Conservation (phyloP, 257 asterid species). For the Cordia subcordata region DNA sequence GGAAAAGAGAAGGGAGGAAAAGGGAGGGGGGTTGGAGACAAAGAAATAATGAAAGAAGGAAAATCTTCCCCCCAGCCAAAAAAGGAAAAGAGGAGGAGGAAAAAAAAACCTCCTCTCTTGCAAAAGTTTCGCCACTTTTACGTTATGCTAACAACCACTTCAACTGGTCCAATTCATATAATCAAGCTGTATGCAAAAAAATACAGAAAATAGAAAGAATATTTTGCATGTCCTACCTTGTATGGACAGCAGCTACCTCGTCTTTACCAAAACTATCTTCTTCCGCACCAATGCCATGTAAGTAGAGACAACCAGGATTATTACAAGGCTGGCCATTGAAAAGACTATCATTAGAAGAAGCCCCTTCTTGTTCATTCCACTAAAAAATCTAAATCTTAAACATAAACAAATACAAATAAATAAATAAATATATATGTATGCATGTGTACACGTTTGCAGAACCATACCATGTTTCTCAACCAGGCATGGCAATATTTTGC, state of each 20-base stretch:
- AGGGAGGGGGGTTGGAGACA: too few species aligned
- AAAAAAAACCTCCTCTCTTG: too few species aligned
- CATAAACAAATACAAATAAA: neutral
- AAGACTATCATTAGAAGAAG: conserved; percentile 14
- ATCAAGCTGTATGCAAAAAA: neutral
- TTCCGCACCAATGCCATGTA: conserved; percentile 84
- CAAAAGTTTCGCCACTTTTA: too few species aligned
- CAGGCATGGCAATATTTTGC: conserved; percentile 98
- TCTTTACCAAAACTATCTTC: conserved; percentile 96
- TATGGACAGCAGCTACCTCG: conserved; percentile 92
- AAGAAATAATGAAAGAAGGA: too few species aligned
- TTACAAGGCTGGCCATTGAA: conserved; percentile 73
- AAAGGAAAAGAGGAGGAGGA: too few species aligned
- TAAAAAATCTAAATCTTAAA: neutral
- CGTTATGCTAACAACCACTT: too few species aligned
- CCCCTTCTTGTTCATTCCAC: neutral
- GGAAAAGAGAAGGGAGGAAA: too few species aligned
- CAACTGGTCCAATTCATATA: neutral
- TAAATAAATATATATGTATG: too few species aligned
- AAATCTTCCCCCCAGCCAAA: too few species aligned
- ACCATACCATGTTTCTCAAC: conserved; percentile 80
- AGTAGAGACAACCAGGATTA: conserved; percentile 85
- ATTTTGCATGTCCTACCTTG: conserved; percentile 47
- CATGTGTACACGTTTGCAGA: too few species aligned
- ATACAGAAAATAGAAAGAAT: neutral